Evolutionary conservation across 345 rosid species (phyloP).

Genomic region (Erysimum cheiranthoides): DNA sequence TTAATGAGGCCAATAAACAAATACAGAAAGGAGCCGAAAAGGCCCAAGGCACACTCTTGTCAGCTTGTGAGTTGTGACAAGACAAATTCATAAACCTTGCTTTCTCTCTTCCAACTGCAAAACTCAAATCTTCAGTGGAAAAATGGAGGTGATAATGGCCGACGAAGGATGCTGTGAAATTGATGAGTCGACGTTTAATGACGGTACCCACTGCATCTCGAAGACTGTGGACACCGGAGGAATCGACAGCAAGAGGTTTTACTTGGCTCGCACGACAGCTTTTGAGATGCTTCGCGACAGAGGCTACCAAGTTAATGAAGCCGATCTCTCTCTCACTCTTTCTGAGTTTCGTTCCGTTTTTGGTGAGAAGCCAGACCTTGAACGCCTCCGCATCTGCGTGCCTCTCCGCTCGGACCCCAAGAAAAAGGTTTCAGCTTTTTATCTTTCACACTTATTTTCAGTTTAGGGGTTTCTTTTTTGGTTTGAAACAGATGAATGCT

Average conservation of each 20-base stretch:
- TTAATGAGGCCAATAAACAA: not conserved
- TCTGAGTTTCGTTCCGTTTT: constrained; percentile 41
- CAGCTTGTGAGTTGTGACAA: not conserved
- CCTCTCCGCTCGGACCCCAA: constrained; percentile 35
- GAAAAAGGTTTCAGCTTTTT: constrained; percentile 39
- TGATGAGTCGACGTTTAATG: constrained; percentile 20
- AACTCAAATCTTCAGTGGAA: not conserved
- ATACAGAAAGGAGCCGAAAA: not conserved
- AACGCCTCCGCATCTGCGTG: constrained; percentile 42
- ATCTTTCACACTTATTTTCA: not conserved
- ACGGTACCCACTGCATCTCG: constrained; percentile 33
- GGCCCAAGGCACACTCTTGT: not conserved
- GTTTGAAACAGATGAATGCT: constrained; percentile 21
- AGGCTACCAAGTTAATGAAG: constrained; percentile 43
- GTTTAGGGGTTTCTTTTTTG: constrained; percentile 5
- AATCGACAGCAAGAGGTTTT: constrained; percentile 43
- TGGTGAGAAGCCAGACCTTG: constrained; percentile 44
- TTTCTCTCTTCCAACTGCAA: constrained; percentile 6
- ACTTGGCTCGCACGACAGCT: constrained; percentile 50
- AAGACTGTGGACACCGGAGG: constrained; percentile 38
- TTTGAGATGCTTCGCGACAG: constrained; percentile 50
- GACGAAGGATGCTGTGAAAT: not conserved
- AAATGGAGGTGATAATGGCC: constrained; percentile 24
- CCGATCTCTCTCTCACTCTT: constrained; percentile 33
- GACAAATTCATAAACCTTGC: constrained; percentile 19